Base-by-base conservation (phyloP, 75 land plant species). In the Selaginella tamariscina region DNA sequence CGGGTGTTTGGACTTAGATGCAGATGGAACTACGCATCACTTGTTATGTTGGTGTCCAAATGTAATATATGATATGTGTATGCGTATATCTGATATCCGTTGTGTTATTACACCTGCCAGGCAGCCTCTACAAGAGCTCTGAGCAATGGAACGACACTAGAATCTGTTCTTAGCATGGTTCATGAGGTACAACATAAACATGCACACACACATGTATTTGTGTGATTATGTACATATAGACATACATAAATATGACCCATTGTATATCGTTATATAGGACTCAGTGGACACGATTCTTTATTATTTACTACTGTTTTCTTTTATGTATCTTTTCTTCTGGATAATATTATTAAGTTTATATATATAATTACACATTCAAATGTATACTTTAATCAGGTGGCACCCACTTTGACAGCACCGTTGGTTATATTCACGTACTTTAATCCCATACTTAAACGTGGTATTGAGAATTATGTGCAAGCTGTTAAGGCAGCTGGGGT, bases 391-490 rank as follows among this genome's bases (percentile, higher is more conserved):
- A 5, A 27, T 27, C 77, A 93, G 98, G 98, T 93, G 29, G 55
- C 79, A 2, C 98, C 98, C 20, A 70, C 79, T 29, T 32, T 93
- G 49, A 71, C 80, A 55, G 88, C 91, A 54, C 98, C 98, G 26
- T 57, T 93, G 59, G 86, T 88, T 31, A 68, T 93, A 2, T 93
- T 93, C 69, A 57, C 88, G 22, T 93, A 93, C 68, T 93, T 88
- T 81, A 93, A 93, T 69, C 98, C 88, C 29, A 89, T 93, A 57
- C 78, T 89, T 30, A 93, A 83, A 79, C 86, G 88, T 39, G 98
- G 95, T 0, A 9, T 76, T 21, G 83, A 70, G 31, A 79, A 77
- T 0, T 93, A 89, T 71, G 75, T 93, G 88, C 57, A 76, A 57
- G 83, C 70, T 11, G 67, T 89, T 73, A 82, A 77, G 39, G 81